Percentiles rank a stretch among this genome's conserved stretches.
Evolutionary conservation across 2,329 filamentous ascomycete genomes (phyloP).

Genomic region (Chrysosphaeria jannelii): DNA sequence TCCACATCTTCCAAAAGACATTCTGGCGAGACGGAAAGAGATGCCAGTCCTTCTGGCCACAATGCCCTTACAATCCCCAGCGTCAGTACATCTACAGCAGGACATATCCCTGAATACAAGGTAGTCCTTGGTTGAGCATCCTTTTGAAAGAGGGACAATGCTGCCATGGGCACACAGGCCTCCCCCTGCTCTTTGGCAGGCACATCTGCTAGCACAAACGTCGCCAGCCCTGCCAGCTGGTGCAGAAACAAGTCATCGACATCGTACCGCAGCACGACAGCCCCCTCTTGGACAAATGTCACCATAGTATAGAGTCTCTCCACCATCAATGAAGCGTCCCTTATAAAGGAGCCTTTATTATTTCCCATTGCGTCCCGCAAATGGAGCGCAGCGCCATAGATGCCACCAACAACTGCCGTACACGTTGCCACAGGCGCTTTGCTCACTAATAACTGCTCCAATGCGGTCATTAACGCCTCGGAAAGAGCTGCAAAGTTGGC

Average conservation of each 20-base stretch:
- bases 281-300: too few species aligned
- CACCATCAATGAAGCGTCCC: too few species aligned
- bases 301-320: too few species aligned
- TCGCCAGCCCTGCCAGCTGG: constrained; percentile 7
- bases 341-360: too few species aligned
- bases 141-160: constrained; percentile 7
- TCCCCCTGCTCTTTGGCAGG: constrained; percentile 6
- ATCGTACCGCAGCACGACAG: constrained; percentile 1
- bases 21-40: constrained; percentile 1
- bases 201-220: constrained; percentile 7
- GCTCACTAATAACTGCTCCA: constrained; percentile 10
- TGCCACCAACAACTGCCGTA: constrained; percentile 11
- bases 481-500: constrained; percentile 5
- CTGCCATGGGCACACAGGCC: constrained; percentile 5
- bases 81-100: constrained; percentile 5
- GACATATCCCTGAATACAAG: too few species aligned
- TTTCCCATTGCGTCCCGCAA: constrained; percentile 14
- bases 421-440: constrained; percentile 9
- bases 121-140: too few species aligned
- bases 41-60: constrained; percentile 6
- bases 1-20: constrained; percentile 4
- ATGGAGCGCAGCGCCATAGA: constrained; percentile 8
- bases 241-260: constrained; percentile 5
- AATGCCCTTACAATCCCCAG: constrained; percentile 8
- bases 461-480: constrained; percentile 6